Evolutionary conservation across 352 stramenopile genomes (phyloP), one percentile per base, ranked within the genome.

Genomic region (Pythium myriotylum): DNA sequence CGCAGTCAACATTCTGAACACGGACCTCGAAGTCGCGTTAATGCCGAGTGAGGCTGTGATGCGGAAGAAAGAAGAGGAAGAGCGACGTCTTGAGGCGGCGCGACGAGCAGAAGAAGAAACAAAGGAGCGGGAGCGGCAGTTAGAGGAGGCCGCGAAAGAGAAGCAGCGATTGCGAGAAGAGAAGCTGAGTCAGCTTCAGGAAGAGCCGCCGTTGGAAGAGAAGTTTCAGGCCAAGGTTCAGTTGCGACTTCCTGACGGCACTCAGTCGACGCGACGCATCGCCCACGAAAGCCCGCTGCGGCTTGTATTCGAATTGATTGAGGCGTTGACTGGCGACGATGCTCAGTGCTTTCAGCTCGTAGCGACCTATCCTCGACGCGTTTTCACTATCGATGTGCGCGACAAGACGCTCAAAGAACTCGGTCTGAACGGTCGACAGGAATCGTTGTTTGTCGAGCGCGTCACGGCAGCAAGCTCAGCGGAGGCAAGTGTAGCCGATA

Each of bases 11-110:
- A 86, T 96, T 17, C 50, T 96, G 10, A 92, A 93, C 51, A 89
- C 81, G 5, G 88, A 96, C 45, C 70, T 95, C 2, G 84, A 93
- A 51, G 88, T 96, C 24, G 83, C 88, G 40, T 60, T 95, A 33
- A 59, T 91, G 56, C 86, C 86, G 13, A 87, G 74, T 46, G 86
- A 95, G 62, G 69, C 70, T 13, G 72, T 84, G n/a, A 70, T 70
- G 22, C 57, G 58, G 3, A 73, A 84, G 42, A 70, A 83, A 46
- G 52, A 51, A 20, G 73, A 84, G 53, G 49, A 42, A 23, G 80
- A 69, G 20, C 29, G 14, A 10, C 26, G 19, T 14, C 27, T 35
- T 29, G 54, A 54, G 24, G 32, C 22, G 4, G n/a, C 9, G 24
- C 53, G 41, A 51, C 33, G 68, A 29, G 69, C 84, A 23, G 77